A percentile compares a stretch with the other conserved stretches of the same genome.
phyloP scores from a whole-genome alignment of 768 basidiomycete species.

The Rubroboletus pulcherrimus region DNA sequence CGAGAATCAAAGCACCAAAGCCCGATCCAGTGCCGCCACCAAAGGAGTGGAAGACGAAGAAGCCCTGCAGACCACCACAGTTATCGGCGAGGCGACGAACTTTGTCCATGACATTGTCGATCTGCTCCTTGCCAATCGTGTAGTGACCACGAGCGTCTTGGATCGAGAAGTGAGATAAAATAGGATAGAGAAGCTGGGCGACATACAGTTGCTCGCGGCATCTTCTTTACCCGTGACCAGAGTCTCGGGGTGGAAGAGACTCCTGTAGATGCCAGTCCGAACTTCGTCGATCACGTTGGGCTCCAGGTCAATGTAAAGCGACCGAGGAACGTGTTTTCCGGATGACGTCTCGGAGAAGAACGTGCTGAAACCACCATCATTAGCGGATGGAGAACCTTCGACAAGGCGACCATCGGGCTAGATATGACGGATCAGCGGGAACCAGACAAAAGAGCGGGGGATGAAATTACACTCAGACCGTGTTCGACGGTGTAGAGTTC shows the following conservation, averaged over 20 bases:
- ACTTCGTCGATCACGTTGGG: conserved; percentile 98
- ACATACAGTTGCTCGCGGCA: conserved; percentile 96
- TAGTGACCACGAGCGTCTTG: conserved; percentile 97
- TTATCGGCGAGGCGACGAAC: conserved; percentile 93
- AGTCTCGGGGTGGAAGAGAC: conserved; percentile 99
- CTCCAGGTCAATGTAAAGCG: conserved; percentile 95
- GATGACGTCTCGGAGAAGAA: conserved; percentile 98
- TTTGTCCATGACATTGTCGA: conserved; percentile 95
- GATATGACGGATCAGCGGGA: conserved; percentile 19
- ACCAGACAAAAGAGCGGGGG: not conserved
- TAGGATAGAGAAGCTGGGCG: not conserved
- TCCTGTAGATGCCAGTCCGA: conserved; percentile 90
- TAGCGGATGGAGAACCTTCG: conserved; percentile 68
- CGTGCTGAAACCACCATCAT: conserved; percentile 93
- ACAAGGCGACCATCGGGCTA: conserved; percentile 93
- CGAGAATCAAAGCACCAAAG: conserved; percentile 93
- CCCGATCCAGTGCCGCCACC: conserved; percentile 99
- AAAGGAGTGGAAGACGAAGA: conserved; percentile 99
- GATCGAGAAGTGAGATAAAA: conserved; percentile 1
- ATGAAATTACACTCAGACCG: conserved; percentile 75
- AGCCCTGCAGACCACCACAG: conserved; percentile 95
- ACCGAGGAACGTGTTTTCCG: conserved; percentile 96
- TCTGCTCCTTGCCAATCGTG: conserved; percentile 97
- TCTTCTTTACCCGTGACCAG: conserved; percentile 99
- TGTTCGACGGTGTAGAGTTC: conserved; percentile 99